Evolutionary conservation across 2,329 filamentous ascomycete species (phyloP).

Genomic region (Colletotrichum sp.): DNA sequence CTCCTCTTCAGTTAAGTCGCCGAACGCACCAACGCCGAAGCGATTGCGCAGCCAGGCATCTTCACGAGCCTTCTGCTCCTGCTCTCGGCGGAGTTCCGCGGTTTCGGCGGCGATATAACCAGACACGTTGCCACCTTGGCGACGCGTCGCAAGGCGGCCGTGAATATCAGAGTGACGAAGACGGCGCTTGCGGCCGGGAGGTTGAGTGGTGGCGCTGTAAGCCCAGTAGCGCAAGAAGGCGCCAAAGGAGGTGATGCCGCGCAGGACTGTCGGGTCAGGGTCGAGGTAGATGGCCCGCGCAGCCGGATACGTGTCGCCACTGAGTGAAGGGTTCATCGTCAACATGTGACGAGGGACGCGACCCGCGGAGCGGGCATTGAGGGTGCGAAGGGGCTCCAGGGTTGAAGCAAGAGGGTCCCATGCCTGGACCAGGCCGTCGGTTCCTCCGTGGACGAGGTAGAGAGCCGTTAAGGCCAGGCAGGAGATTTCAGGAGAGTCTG

Average conservation of each 20-base stretch:
- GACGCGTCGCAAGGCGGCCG: slow-evolving; percentile 53
- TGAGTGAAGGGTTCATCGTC: slow-evolving; percentile 59
- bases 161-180: slow-evolving; percentile 70
- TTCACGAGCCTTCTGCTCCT: slow-evolving; percentile 69
- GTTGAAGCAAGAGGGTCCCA: slow-evolving; percentile 95
- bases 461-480: slow-evolving; percentile 83
- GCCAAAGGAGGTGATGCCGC: slow-evolving; percentile 87
- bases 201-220: slow-evolving; percentile 83
- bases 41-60: slow-evolving; percentile 74
- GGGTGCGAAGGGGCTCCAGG: slow-evolving; percentile 77
- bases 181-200: slow-evolving; percentile 79
- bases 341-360: slow-evolving; percentile 77
- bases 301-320: slow-evolving; percentile 78
- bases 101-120: slow-evolving; percentile 89
- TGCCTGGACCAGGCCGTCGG: slow-evolving; percentile 91
- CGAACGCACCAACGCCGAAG: slow-evolving; percentile 80
- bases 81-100: slow-evolving; percentile 78
- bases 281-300: slow-evolving; percentile 87
- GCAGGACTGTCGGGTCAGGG: slow-evolving; percentile 82
- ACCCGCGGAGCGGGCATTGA: slow-evolving; percentile 84
- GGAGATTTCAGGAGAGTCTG: slow-evolving; percentile 87
- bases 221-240: slow-evolving; percentile 92
- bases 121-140: slow-evolving; percentile 71
- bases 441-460: slow-evolving; percentile 91
- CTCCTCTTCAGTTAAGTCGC: slow-evolving; percentile 69